Evolutionary conservation across 2,329 filamentous ascomycete genomes (phyloP).

Genomic region (Rhynchosporium secalis): DNA sequence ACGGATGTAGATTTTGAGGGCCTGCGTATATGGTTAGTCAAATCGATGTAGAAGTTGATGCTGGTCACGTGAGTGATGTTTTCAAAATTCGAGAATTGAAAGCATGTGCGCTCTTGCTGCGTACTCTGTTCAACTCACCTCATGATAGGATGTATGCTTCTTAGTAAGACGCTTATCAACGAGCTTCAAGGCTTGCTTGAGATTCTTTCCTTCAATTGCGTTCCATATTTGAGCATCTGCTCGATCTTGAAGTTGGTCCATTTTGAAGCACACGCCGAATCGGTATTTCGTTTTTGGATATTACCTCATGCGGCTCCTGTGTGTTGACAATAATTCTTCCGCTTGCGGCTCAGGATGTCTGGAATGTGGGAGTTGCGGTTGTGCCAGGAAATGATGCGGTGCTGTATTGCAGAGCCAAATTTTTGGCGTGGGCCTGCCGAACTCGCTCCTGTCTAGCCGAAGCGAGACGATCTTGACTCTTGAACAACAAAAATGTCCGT

Average conservation of each 20-base stretch:
- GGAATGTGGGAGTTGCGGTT: conserved; percentile 2
- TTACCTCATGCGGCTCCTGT: neutral
- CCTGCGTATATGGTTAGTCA: conserved; percentile 31
- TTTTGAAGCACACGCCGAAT: conserved; percentile 18
- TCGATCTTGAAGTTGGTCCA: conserved; percentile 36
- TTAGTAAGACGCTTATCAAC: conserved; percentile 41
- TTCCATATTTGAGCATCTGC: conserved; percentile 40
- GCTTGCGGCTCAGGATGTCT: neutral
- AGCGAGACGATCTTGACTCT: conserved; percentile 13
- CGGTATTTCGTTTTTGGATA: neutral
- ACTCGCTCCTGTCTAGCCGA: conserved; percentile 3
- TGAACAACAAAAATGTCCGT: neutral
- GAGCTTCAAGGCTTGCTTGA: conserved; percentile 40
- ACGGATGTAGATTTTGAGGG: conserved; percentile 39
- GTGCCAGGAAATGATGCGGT: neutral
- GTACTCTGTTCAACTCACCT: conserved; percentile 32
- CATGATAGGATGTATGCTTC: conserved; percentile 36
- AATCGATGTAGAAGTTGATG: neutral
- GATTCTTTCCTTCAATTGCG: conserved; percentile 40
- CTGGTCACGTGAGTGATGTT: conserved; percentile 24
- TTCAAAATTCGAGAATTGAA: neutral
- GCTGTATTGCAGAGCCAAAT: neutral
- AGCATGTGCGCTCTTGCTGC: too few species aligned
- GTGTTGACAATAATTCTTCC: neutral
- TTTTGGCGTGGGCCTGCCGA: conserved; percentile 11